Evolutionary conservation across 169 alveolate species (phyloP), one percentile per base, ranked within the genome.

Genomic region (Eimeria acervulina): DNA sequence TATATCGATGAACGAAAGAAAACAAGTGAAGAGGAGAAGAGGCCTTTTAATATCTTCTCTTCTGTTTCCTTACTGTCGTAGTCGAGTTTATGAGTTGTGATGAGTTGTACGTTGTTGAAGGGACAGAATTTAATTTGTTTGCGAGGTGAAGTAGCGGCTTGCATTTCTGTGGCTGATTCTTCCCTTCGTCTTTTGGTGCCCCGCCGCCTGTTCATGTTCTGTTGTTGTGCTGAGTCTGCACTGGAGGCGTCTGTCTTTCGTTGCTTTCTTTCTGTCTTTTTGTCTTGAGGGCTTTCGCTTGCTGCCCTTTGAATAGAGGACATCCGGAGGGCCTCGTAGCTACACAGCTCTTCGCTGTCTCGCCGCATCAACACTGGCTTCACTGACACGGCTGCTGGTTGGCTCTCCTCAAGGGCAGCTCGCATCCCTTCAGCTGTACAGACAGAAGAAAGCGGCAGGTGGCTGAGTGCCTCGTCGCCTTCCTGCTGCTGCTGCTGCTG

Each of bases 71-170:
- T 13, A 78, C 89, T 15, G 38, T 40, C 61, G 89, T 21, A 78
- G 23, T 78, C 89, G 33, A 26, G 12, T 15, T n/a, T 42, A 38
- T 19, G 8, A 26, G 68, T 21, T 36, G 90, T 42, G 31, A 81
- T 81, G 51, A 81, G 90, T 15, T 81, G 90, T 21, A 81, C 72
- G 26, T 81, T 23, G 26, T 81, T 81, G 70, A 47, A 81, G 90
- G 42, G 90, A 44, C 72, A 44, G 42, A 81, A 81, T 42, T 81
- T 44, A 5, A 81, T 42, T 51, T 44, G 44, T 63, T 81, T 81
- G 26, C 72, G 4, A 26, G 72, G 44, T 4, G 90, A 44, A 44
- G 12, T 1, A 3, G 36, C 21, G 2, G 55, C 2, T 17, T 59
- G 21, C 33, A 38, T 17, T 19, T 38, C 61, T 0, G 0, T 40